Conservation (phyloP, 768 basidiomycete genomes). For the Ramaria sp. region DNA sequence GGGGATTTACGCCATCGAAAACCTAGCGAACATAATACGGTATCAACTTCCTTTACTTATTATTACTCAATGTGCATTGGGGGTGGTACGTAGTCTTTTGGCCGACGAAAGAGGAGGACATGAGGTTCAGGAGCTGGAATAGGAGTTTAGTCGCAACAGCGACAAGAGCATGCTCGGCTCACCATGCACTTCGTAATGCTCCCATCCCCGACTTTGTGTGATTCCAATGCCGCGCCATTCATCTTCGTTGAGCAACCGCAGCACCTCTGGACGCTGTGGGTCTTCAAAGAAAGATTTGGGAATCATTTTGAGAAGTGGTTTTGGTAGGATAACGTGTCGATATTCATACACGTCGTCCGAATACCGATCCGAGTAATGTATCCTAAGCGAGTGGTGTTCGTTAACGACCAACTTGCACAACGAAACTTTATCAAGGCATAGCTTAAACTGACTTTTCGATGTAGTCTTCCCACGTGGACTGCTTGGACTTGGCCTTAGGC, state of each 20-base stretch:
- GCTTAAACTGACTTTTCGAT: conserved; percentile 52
- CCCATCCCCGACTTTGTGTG: conserved; percentile 93
- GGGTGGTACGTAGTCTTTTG: conserved; percentile 34
- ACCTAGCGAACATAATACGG: not conserved
- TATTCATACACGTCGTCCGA: conserved; percentile 91
- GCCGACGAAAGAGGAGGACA: conserved; percentile 84
- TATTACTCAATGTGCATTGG: not conserved
- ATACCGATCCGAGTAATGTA: conserved; percentile 87
- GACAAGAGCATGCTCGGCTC: conserved; percentile 5
- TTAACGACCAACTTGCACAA: not conserved
- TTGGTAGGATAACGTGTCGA: conserved; percentile 93
- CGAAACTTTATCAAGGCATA: conserved; percentile 2
- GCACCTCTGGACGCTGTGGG: conserved; percentile 47
- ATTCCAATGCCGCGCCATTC: conserved; percentile 98
- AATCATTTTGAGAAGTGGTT: conserved; percentile 86
- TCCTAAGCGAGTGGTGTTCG: conserved; percentile 31
- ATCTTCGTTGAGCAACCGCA: conserved; percentile 72
- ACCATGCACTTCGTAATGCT: conserved; percentile 97
- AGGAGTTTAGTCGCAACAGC: conserved; percentile 3
- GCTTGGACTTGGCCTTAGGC: too few relatives aligned
- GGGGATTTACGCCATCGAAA: not conserved
- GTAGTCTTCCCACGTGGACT: conserved; percentile 50
- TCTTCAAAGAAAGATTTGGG: conserved; percentile 66
- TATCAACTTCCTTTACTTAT: not conserved
- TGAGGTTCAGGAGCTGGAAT: conserved; percentile 78